Evolutionary conservation across 768 basidiomycete genomes (phyloP).

Genomic region (Phylloporus arenicola): DNA sequence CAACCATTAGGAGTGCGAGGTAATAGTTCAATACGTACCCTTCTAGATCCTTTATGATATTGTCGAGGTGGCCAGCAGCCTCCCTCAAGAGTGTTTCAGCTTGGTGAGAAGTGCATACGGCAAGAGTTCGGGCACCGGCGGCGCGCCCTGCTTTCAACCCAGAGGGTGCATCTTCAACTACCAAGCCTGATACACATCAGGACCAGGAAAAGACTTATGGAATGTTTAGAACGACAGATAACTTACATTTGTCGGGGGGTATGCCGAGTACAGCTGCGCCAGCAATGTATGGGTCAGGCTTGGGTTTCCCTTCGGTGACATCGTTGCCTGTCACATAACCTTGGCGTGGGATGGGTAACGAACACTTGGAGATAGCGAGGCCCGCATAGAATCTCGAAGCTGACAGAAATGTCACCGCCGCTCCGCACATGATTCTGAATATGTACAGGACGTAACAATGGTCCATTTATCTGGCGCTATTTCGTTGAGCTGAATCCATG

Average conservation of each 20-base stretch:
- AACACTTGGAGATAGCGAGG: slow-evolving; percentile 59
- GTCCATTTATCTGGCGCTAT: slow-evolving; percentile 52
- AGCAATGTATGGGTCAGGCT: slow-evolving; percentile 80
- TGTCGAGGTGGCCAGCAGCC: slow-evolving; percentile 43
- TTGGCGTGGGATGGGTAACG: slow-evolving; percentile 50
- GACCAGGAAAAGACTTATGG: background rate
- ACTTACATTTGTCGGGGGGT: slow-evolving; percentile 53
- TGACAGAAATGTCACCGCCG: slow-evolving; percentile 22
- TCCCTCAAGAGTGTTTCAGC: slow-evolving; percentile 46
- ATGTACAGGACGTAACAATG: slow-evolving; percentile 71
- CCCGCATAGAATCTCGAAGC: slow-evolving; percentile 72
- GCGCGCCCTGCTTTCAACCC: slow-evolving; percentile 72
- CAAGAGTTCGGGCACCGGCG: slow-evolving; percentile 71
- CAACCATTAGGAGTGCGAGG: background rate
- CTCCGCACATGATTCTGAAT: background rate
- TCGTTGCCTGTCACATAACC: slow-evolving; percentile 68
- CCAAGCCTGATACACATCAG: slow-evolving; percentile 51
- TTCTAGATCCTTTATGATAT: slow-evolving; percentile 63
- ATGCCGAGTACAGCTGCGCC: slow-evolving; percentile 57
- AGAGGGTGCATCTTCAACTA: slow-evolving; percentile 86
- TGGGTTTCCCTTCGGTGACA: slow-evolving; percentile 72
- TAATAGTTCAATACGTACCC: slow-evolving; percentile 39
- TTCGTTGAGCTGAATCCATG: slow-evolving; percentile 15
- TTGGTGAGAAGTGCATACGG: slow-evolving; percentile 77
- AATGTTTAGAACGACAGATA: background rate